A percentile compares a stretch with the other conserved stretches of the same genome.
These are phyloP conservation scores for Geosmithia morbida DNA, from an alignment of 2,329 filamentous ascomycete species.

Conservation along the genomic window DNA sequence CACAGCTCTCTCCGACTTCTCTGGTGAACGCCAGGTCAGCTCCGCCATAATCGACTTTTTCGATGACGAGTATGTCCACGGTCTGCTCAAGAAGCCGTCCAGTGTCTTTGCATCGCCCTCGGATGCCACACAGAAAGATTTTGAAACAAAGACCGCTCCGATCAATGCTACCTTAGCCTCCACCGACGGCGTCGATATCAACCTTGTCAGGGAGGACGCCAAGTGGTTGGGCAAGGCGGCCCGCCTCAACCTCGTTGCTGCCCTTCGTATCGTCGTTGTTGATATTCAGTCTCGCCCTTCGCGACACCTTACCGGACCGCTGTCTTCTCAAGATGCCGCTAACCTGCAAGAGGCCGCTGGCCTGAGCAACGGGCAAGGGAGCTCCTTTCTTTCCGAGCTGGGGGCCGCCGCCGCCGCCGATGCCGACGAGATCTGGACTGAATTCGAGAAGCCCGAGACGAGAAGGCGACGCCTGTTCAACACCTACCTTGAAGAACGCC, in stretches of 20 bases:
- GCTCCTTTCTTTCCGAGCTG: constrained; percentile 40
- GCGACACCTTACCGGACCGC: constrained; percentile 53
- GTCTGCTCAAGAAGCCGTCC: constrained; percentile 54
- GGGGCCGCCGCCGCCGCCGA: constrained; percentile 30
- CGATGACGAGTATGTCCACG: constrained; percentile 50
- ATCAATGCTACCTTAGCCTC: constrained; percentile 65
- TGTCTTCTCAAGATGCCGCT: constrained; percentile 64
- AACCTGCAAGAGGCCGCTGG: constrained; percentile 65
- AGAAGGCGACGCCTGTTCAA: constrained; percentile 55
- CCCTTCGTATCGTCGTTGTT: constrained; percentile 63
- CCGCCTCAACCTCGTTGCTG: constrained; percentile 66
- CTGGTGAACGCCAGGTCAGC: constrained; percentile 37
- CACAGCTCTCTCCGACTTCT: constrained; percentile 39
- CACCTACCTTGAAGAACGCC: constrained; percentile 58
- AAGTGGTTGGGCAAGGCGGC: constrained; percentile 72
- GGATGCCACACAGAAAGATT: constrained; percentile 50
- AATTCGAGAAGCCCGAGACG: constrained; percentile 48
- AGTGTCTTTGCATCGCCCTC: constrained; percentile 51
- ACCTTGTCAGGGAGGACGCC: constrained; percentile 71
- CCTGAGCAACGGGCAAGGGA: constrained; percentile 42
- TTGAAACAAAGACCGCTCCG: constrained; percentile 74
- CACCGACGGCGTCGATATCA: constrained; percentile 55
- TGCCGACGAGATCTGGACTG: constrained; percentile 37
- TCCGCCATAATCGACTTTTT: constrained; percentile 53
- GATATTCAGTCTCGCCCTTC: constrained; percentile 75